phyloP scores from a whole-genome alignment of 495 filamentous ascomycete genomes.

The Cercophora samala region DNA sequence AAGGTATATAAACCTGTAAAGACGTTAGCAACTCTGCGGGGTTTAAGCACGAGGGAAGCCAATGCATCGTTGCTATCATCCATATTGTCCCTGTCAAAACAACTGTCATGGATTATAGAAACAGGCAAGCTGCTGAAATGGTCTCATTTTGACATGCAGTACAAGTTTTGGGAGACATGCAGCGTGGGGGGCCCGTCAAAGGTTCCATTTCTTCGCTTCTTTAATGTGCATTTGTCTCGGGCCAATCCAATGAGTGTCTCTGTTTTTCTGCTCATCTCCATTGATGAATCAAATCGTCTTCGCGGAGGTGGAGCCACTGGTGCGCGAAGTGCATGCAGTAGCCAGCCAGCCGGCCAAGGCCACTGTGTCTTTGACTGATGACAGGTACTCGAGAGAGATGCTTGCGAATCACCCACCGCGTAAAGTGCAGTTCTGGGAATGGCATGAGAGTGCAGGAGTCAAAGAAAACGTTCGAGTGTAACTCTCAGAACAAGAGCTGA shows the following conservation, averaged over 20 bases:
- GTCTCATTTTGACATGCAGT: conserved; percentile 11
- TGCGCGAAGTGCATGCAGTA: neutral
- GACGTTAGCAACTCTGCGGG: neutral
- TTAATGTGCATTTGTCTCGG: neutral
- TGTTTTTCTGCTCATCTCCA: conserved; percentile 1
- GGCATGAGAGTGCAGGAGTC: neutral
- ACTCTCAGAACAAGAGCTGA: neutral
- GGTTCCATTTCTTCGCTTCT: neutral
- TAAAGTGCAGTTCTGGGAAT: neutral
- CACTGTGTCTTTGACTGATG: neutral
- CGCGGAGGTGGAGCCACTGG: neutral
- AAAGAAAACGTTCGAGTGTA: neutral
- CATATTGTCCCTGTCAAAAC: neutral
- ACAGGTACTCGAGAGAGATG: neutral
- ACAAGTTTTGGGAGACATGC: conserved; percentile 4
- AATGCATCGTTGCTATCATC: neutral
- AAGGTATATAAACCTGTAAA: neutral
- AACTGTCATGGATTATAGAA: neutral
- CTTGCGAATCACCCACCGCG: too few species aligned
- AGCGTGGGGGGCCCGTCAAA: conserved; percentile 5
- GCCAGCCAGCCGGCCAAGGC: too few species aligned
- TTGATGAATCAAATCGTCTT: neutral
- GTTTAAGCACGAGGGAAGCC: neutral
- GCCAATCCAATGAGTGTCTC: neutral
- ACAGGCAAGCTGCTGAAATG: neutral